These are phyloP conservation scores for Ogataea polymorpha DNA, from an alignment of 805 yeast genomes.

Conservation along the genomic window DNA sequence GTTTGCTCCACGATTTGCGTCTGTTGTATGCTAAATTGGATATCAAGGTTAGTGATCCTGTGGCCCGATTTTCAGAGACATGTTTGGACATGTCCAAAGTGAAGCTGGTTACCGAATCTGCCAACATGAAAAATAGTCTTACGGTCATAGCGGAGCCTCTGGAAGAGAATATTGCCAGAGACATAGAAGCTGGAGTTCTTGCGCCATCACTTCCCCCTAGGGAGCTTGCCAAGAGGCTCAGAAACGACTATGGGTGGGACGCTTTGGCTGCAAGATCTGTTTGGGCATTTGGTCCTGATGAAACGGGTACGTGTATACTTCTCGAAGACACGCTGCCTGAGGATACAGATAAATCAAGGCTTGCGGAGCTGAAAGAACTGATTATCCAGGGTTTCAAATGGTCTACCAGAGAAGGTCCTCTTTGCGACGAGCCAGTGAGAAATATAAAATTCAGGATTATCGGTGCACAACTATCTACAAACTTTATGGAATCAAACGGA, in stretches of 20 bases:
- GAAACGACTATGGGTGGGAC: conserved; percentile 72
- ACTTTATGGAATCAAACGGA: conserved; percentile 47
- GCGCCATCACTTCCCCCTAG: conserved; percentile 35
- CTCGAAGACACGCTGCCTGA: conserved; percentile 70
- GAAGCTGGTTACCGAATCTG: conserved; percentile 58
- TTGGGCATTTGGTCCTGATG: conserved; percentile 72
- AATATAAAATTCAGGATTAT: conserved; percentile 69
- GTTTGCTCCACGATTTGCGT: conserved; percentile 74
- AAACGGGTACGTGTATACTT: conserved; percentile 49
- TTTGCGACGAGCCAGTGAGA: conserved; percentile 81
- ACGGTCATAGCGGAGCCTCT: conserved; percentile 79
- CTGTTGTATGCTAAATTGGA: conserved; percentile 59
- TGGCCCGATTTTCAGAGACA: conserved; percentile 77
- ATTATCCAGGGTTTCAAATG: conserved; percentile 79
- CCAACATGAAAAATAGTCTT: conserved; percentile 51
- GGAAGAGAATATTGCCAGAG: conserved; percentile 49
- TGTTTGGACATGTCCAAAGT: conserved; percentile 62
- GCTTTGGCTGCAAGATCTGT: conserved; percentile 75
- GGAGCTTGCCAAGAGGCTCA: conserved; percentile 51
- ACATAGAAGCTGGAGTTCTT: conserved; percentile 48
- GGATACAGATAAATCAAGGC: conserved; percentile 57
- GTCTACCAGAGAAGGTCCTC: conserved; percentile 84
- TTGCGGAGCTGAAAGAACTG: conserved; percentile 47
- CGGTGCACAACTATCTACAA: conserved; percentile 51
- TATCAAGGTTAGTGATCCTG: conserved; percentile 81